Base-by-base conservation (phyloP, 148 eudicot species). In the Rhododendron mucronatum region DNA sequence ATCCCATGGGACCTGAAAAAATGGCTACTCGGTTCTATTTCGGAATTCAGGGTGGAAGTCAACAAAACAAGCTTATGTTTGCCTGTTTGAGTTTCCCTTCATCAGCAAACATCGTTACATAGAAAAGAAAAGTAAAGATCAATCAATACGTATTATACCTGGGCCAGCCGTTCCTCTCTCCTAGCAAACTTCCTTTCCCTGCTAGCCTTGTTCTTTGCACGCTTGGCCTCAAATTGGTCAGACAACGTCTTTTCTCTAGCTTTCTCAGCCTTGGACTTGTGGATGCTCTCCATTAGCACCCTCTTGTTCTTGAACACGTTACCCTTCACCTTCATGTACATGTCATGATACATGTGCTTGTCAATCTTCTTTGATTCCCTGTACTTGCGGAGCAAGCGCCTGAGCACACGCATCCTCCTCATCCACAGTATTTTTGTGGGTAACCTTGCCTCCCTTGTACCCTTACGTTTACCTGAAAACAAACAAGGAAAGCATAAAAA, bases 251-350 rank as follows among this genome's bases (percentile, higher is more conserved):
- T 95, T 90, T 95, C 98, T 80, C 98, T 91, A 15, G 98, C 98
- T 94, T 95, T 95, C 92, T 95, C 98, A 71, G 98, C 98, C 96
- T 95, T 95, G 2, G 96, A 89, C 87, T 95, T 95, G 93, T 95
- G 98, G 80, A 95, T 95, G 79, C 96, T 95, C 86, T 95, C 98
- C 98, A 95, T 95, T 33, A 95, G 84, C 18, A 95, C 98, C 41
- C 98, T 87, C 91, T 95, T 95, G 89, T 95, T 95, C 89, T 95
- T 95, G 84, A 93, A 95, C 61, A 94, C 97, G 61, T 94, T 94
- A 91, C 97, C 97, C 91, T 94, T 94, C 48, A 94, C 97, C 91
- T 90, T 95, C 98, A 95, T 93, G 95, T 95, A 95, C 98, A 95
- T 95, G 83, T 95, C 98, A 82, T 95, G 98, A 86, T 93, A 95